Evolutionary conservation across 2,329 filamentous ascomycete species (phyloP).

Genomic region (Arthroderma sp.): DNA sequence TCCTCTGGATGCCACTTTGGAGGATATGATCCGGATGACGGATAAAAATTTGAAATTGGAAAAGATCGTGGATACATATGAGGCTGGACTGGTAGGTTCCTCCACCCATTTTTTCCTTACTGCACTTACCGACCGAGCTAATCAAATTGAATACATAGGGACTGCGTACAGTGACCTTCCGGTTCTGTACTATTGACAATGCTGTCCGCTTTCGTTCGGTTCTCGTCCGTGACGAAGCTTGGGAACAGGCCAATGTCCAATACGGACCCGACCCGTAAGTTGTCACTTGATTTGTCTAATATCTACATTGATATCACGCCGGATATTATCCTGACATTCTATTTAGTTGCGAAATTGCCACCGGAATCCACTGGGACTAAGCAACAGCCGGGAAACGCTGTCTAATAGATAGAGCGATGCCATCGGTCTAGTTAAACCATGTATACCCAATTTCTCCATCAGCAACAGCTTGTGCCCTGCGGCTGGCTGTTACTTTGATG

Average conservation of each 20-base stretch:
- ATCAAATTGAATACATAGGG: neutral
- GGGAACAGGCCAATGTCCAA: constrained; percentile 33
- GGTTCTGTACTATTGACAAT: constrained; percentile 35
- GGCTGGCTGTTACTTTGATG: too few relatives aligned
- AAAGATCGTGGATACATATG: constrained; percentile 30
- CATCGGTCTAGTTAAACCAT: too few relatives aligned
- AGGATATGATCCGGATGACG: constrained; percentile 25
- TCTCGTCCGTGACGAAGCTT: constrained; percentile 29
- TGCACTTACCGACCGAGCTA: too few relatives aligned
- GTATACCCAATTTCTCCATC: too few relatives aligned
- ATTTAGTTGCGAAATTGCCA: constrained; percentile 7
- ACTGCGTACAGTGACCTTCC: constrained; percentile 31
- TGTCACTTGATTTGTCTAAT: neutral
- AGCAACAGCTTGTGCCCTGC: too few relatives aligned
- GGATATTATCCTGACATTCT: neutral
- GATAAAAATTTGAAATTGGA: constrained; percentile 32
- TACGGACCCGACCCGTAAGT: constrained; percentile 33
- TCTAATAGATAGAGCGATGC: too few relatives aligned
- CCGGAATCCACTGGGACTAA: constrained; percentile 7
- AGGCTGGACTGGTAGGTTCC: constrained; percentile 28
- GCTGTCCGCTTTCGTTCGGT: constrained; percentile 33
- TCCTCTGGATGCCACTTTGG: constrained; percentile 21
- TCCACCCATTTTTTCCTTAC: neutral
- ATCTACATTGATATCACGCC: neutral
- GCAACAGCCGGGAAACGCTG: too few relatives aligned